Base-by-base conservation (phyloP, 768 basidiomycete species). In the Agaricus blazei region DNA sequence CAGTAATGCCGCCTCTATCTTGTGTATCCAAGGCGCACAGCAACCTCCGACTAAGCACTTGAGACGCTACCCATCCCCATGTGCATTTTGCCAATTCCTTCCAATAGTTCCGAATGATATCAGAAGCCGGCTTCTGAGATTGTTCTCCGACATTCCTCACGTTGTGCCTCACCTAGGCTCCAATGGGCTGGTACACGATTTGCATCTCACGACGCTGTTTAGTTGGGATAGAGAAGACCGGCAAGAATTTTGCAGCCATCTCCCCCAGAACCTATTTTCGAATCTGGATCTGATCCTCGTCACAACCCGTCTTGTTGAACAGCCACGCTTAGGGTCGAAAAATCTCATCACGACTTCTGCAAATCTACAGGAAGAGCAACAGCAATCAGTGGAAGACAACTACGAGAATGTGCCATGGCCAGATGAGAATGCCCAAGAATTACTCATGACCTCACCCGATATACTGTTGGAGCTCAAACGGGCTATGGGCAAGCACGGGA, bases 121-220 rank as follows among this genome's bases (percentile, higher is more conserved):
- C 4, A 57, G 11, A 12, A 12, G 28, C 9, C 43, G 38, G 15
- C 42, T 61, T 11, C 27, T 14, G 8, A 27, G 28, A 5, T 24
- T 50, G 27, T 53, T 62, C 26, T 42, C 44, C 15, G 41, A 48
- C 37, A 42, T 54, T 27, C 27, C 43, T 4, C 55, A 57, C n/a
- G 55, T 57, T 8, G 14, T 59, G 6, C 27, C 52, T 4, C 26
- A 14, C 14, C 44, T 61, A 24, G 48, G 31, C 14, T 27, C n/a
- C 2, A 54, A 40, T 31, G 58, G 60, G 24, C 31, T 61, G 12
- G 27, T 52, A n/a, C 54, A 57, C 24, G 58, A 59, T 31, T 55
- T 48, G 14, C 60, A 62, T 40, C 56, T 62, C 9, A 50, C 58
- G 3, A 12, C 59, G 37, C 41, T 66, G 2, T 57, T 51, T 23